Evolutionary conservation across 2,329 filamentous ascomycete species (phyloP), one percentile per base, ranked within the genome.

Genomic region (Exserohilum turcica): DNA sequence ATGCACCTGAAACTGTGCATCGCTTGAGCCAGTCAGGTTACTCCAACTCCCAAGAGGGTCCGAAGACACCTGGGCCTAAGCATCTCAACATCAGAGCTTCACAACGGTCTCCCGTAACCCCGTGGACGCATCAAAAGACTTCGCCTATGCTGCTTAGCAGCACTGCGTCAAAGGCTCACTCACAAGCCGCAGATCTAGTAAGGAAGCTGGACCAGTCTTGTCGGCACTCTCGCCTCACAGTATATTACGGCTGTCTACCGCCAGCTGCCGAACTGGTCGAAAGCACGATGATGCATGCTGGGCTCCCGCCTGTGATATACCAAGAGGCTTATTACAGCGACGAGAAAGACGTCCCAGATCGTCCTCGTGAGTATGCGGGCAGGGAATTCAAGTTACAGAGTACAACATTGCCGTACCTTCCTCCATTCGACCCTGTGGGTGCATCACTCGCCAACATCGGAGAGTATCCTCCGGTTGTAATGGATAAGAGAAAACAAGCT

Each of bases 241-340:
- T 75, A 21, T 74, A 75, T 44, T 78, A 76, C 43, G 61, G 64
- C 6, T 57, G 60, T 18, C 45, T 72, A 3, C 78, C 82, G 24
- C 81, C 81, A 2, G 68, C 74, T 1, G 52, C 52, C 39, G 57
- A 77, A 29, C 38, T 81, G 79, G 62, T 91, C 1, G 67, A 77
- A 2, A 76, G 77, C 1, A 88, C 85, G 0, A 80, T 91, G 71
- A 74, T 80, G 61, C 70, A 79, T n/a, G 74, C 80, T 52, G 80
- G 80, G 10, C 75, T 86, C 7, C 88, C 89, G 0, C 80, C 87
- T 52, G 82, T 89, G 12, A 82, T 97, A 43, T 95, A 96, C 59
- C 90, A 92, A 72, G 87, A 92, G 68, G 87, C 92, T 0, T 92
- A 88, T 66, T 97, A 96, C 70, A 90, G 92, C 63, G 82, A 90